Evolutionary conservation across 139 green algal genomes (phyloP).

Genomic region (Nannochloris sp.): DNA sequence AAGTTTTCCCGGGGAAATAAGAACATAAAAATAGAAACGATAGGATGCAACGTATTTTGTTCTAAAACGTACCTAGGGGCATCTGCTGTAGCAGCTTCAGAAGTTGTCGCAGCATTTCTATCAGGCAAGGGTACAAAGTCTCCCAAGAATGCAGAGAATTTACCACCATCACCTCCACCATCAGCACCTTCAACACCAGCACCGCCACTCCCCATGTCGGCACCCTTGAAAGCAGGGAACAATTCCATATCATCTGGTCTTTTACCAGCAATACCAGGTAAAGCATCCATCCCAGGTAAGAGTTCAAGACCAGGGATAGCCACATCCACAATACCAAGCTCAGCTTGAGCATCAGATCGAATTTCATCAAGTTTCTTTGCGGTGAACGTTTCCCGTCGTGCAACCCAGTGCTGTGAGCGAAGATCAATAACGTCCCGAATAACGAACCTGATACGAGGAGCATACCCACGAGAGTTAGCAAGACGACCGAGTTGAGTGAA

Average conservation of each 20-base stretch:
- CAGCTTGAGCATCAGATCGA: slow-evolving; percentile 69
- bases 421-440: slow-evolving; percentile 68
- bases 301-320: slow-evolving; percentile 20
- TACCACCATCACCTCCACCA: too few relatives aligned
- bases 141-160: slow-evolving; percentile 38
- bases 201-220: slow-evolving; percentile 1
- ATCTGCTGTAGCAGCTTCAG: neutral
- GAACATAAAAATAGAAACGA: neutral
- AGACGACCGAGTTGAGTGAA: slow-evolving; percentile 40
- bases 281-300: slow-evolving; percentile 18
- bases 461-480: slow-evolving; percentile 19
- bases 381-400: neutral
- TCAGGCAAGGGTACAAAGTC: slow-evolving; percentile 30
- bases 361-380: slow-evolving; percentile 89
- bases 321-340: slow-evolving; percentile 76
- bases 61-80: too few relatives aligned
- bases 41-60: too few relatives aligned
- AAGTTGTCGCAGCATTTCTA: neutral
- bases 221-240: slow-evolving; percentile 46
- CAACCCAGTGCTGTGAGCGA: slow-evolving; percentile 33
- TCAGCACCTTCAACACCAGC: neutral
- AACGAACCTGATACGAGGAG: slow-evolving; percentile 49
- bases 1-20: neutral
- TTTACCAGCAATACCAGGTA: slow-evolving; percentile 31
- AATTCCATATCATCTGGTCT: slow-evolving; percentile 47